Evolutionary conservation across 768 basidiomycete species (phyloP), one percentile per base, ranked within the genome.

Genomic region (Amanita molliuscula): DNA sequence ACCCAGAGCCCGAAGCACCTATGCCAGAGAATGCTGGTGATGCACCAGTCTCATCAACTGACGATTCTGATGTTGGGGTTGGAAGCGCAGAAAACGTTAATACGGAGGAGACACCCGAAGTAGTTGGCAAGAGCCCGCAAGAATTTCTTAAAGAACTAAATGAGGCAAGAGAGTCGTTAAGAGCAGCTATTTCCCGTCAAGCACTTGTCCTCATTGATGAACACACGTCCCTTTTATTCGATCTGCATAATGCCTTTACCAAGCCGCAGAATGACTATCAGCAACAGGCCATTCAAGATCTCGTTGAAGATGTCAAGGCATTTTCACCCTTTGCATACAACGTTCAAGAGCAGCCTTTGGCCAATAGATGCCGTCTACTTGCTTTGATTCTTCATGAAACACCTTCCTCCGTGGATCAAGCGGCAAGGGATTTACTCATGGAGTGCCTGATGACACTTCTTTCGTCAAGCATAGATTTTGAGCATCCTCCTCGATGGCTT

Each of bases 181-280:
- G 81, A 54, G 70, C 73, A 7, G 71, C 70, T 18, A 72, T 98
- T 54, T 77, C 84, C 41, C 70, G 73, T 15, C 81, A 80, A 40
- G 84, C 90, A 0, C 68, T 99, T 49, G 66, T 71, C 9, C 75
- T 99, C 26, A 82, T 95, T 41, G 93, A 96, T 60, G 81, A 88
- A 54, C 85, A 93, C 58, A 81, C 87, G 3, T 82, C 85, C 6
- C 77, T 98, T 48, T 80, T 96, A 36, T 96, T 94, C 60, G 92
- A 96, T 61, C 75, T 96, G 33, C 81, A 86, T 55, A 75, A 75
- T 21, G 87, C 88, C 18, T 93, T 96, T 64, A 75, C 87, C 50
- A 81, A 82, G 23, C 69, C 77, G 9, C 70, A 70, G 47, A 76
- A 72, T 42, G 67, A 72, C 37, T 76, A 82, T 57, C 80, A 83